phyloP scores from a whole-genome alignment of 2,329 filamentous ascomycete genomes.

The Fusarium sp. region DNA sequence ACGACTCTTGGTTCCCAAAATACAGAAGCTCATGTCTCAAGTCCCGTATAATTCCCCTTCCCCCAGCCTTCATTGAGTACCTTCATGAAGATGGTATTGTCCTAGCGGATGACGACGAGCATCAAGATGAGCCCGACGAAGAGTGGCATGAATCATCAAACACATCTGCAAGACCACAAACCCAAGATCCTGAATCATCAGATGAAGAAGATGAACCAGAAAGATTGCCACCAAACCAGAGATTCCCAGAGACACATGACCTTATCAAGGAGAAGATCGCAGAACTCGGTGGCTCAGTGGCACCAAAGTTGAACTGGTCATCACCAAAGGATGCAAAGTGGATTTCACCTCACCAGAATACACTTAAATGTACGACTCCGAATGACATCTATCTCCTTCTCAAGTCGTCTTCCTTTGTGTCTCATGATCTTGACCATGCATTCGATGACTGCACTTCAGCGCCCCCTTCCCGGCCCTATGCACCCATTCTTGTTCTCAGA shows the following conservation, averaged over 20 bases:
- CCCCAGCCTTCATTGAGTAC: conserved; percentile 82
- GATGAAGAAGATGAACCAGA: conserved; percentile 60
- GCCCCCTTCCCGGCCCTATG: conserved; percentile 63
- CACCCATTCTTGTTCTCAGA: conserved; percentile 85
- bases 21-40: conserved; percentile 87
- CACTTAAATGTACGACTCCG: conserved; percentile 86
- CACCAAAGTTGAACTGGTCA: conserved; percentile 97
- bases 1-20: conserved; percentile 89
- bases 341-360: conserved; percentile 87
- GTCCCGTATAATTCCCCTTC: conserved; percentile 84
- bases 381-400: conserved; percentile 95
- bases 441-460: conserved; percentile 76
- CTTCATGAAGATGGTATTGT: conserved; percentile 93
- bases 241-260: conserved; percentile 79
- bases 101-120: conserved; percentile 75
- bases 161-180: conserved; percentile 44
- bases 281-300: conserved; percentile 86
- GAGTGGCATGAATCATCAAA: conserved; percentile 58
- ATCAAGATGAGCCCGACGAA: conserved; percentile 68
- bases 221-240: conserved; percentile 63
- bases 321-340: conserved; percentile 95
- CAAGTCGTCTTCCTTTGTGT: conserved; percentile 94
- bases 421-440: conserved; percentile 92
- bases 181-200: conserved; percentile 60
- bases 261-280: conserved; percentile 81